phyloP scores from a whole-genome alignment of 352 stramenopile genomes.

The Globisporangium spiculum region DNA sequence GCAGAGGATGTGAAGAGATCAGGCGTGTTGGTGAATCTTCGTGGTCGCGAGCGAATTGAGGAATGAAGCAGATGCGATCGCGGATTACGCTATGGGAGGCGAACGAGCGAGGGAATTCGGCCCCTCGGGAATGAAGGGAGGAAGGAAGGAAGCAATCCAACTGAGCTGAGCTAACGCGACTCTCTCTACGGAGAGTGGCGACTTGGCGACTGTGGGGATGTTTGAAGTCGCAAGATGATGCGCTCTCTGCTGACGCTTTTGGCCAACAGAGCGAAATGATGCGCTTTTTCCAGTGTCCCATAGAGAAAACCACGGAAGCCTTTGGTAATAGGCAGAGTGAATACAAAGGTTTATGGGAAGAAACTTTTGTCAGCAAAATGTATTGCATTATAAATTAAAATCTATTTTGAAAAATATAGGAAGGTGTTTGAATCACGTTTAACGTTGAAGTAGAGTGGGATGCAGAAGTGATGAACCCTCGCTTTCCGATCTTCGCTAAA shows the following conservation, averaged over 20 bases:
- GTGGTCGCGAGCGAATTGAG: not conserved
- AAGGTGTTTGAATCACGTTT: not conserved
- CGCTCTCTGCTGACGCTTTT: not conserved
- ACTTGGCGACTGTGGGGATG: not conserved
- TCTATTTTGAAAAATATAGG: no score
- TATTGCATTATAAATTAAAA: no score
- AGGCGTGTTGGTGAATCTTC: not conserved
- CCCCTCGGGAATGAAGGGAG: not conserved
- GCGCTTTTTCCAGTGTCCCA: not conserved
- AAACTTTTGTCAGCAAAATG: no score
- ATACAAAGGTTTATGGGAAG: not conserved
- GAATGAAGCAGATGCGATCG: not conserved
- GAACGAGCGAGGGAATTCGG: no score
- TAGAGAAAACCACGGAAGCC: not conserved
- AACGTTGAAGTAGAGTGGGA: not conserved
- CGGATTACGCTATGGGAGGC: not conserved
- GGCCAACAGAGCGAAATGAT: not conserved
- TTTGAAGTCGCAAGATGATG: not conserved
- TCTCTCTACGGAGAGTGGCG: not conserved
- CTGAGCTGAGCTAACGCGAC: not conserved
- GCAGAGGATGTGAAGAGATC: not conserved
- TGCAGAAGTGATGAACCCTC: not conserved
- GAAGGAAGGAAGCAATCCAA: not conserved
- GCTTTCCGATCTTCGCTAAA: not conserved
- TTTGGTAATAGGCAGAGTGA: not conserved